A percentile compares a stretch with the other conserved stretches of the same genome.
Evolutionary conservation across 176 grass and related monocot species (phyloP).

Genomic region (Carex cristatella): DNA sequence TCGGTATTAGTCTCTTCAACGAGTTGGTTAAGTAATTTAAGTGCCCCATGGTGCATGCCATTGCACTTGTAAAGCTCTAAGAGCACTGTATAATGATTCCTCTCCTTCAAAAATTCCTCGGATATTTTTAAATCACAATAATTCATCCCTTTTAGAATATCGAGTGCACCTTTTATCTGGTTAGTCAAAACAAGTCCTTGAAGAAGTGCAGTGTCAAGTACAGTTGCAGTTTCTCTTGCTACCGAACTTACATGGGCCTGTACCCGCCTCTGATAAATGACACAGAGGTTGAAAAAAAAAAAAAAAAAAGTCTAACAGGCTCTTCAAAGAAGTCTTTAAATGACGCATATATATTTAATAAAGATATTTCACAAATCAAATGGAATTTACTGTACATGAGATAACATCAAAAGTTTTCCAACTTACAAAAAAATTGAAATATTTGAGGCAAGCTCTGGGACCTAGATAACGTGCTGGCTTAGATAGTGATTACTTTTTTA

Average conservation of each 20-base stretch:
- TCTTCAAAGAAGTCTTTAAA: neutral
- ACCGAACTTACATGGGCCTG: slow-evolving; percentile 67
- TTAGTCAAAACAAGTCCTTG: slow-evolving; percentile 86
- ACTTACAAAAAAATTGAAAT: neutral
- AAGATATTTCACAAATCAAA: neutral
- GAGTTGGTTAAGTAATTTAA: slow-evolving; percentile 81
- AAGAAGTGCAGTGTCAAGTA: slow-evolving; percentile 91
- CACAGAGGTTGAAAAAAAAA: neutral
- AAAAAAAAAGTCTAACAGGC: neutral
- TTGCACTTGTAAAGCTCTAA: slow-evolving; percentile 88
- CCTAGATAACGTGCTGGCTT: neutral
- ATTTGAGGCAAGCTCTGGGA: neutral
- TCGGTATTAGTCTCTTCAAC: slow-evolving; percentile 78
- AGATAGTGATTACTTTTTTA: neutral
- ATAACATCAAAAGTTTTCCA: neutral
- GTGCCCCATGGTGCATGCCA: slow-evolving; percentile 84
- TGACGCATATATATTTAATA: neutral
- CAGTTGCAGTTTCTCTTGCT: slow-evolving; percentile 85
- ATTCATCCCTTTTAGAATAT: slow-evolving; percentile 72
- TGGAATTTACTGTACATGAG: neutral
- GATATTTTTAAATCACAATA: slow-evolving; percentile 90
- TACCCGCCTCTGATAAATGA: slow-evolving; percentile 52
- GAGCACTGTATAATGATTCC: slow-evolving; percentile 63
- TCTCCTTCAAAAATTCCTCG: slow-evolving; percentile 82
- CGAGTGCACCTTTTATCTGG: slow-evolving; percentile 49